These are phyloP conservation scores for Arachis monticola DNA, from an alignment of 331 rosid genomes.

Conservation along the genomic window DNA sequence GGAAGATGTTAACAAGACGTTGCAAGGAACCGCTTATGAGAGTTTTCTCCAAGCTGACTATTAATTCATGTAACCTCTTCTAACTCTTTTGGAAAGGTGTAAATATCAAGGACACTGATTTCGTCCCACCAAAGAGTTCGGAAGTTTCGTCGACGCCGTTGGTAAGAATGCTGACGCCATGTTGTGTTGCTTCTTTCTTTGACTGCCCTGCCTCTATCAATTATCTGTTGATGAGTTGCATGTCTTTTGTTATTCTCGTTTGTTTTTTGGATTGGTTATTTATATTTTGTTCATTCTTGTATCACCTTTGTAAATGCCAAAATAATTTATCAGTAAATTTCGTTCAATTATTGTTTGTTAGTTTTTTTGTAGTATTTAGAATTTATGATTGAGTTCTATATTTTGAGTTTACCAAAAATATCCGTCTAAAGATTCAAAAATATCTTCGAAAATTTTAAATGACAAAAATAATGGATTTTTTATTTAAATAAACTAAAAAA, in stretches of 20 bases:
- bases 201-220: conserved; percentile 31
- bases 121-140: conserved; percentile 33
- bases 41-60: conserved; percentile 65
- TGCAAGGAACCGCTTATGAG: conserved; percentile 64
- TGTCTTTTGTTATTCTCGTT: neutral
- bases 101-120: conserved; percentile 48
- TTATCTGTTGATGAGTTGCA: conserved; percentile 37
- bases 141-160: conserved; percentile 29
- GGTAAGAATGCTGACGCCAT: conserved; percentile 1
- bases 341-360: conserved; percentile 7
- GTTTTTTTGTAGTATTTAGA: neutral
- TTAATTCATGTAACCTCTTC: conserved; percentile 38
- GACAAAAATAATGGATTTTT: no score
- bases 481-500: no score
- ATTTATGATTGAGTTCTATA: conserved; percentile 4
- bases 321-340: conserved; percentile 42
- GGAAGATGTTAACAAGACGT: conserved; percentile 67
- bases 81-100: conserved; percentile 48
- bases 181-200: conserved; percentile 19
- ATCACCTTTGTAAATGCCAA: conserved; percentile 44
- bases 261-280: neutral
- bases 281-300: conserved; percentile 20
- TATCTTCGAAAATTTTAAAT: no score
- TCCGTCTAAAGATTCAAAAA: no score
- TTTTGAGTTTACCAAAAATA: no score